Base-by-base conservation (phyloP, 2,329 filamentous ascomycete genomes). In the Exserohilum rostratum region DNA sequence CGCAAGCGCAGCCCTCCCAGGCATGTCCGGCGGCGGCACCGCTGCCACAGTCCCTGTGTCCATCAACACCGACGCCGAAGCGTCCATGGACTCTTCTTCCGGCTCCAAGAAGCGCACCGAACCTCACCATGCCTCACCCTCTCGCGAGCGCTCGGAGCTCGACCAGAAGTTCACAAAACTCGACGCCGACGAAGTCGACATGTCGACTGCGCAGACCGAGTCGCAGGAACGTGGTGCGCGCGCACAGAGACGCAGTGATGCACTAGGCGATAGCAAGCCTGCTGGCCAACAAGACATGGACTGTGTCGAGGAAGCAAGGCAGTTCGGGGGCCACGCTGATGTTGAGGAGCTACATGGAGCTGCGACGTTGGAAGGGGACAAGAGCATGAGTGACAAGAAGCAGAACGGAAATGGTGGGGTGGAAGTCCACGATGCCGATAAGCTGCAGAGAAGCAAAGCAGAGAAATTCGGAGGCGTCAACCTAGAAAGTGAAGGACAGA, bases 401-500 rank as follows among this genome's bases (percentile, higher is more conserved):
- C 18, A n/a, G 37, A 35, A 13, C 12, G 35, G 29, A 31, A 29
- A 27, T 17, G 29, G 37, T 18, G 37, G 35, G 5, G 18, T 29
- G 17, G 50, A 35, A 2, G 39, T n/a, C 3, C 33, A 47, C 11
- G 30, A 51, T 10, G 53, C 39, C 9, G 57, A 60, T 5, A 42
- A 49, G 43, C 22, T 57, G 5, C 48, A 54, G 17, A 48, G 60
- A 29, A 39, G 55, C 13, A 57, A 55, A 38, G 60, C 60, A 13
- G 56, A 61, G 53, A 62, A 62, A 33, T 59, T 57, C 35, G 56
- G 56, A 1, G 39, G 25, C 11, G 58, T 57, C 10, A 58, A 61
- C 25, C 38, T 62, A 15, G 52, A 47, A 3, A 25, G 30, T 10
- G 20, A 37, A 7, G 22, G 22, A 25, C 22, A 25, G 22, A 25